Evolutionary conservation across 805 yeast genomes (phyloP), one percentile per base, ranked within the genome.

Genomic region (Sporopachydermia lactativora): DNA sequence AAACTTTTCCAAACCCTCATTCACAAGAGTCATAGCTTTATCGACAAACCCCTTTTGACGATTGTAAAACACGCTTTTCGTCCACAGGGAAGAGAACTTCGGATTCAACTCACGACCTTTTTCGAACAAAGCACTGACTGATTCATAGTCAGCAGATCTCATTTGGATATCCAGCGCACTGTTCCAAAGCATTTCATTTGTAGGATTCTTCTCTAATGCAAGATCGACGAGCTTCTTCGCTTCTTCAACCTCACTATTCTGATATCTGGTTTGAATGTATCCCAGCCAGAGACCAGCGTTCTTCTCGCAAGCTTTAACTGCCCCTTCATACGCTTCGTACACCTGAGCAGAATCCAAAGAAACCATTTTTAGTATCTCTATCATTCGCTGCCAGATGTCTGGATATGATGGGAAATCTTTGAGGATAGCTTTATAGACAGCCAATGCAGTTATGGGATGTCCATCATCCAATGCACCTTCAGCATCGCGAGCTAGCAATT

Each of bases 31-130:
- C 17, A 68, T 40, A 0, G 81, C 77, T 3, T 46, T 50, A 0
- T 60, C 60, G 14, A 40, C 18, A 2, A 62, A 44, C 2, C 52
- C 53, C 19, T 58, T 43, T 39, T 57, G 70, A 36, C 85, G 54
- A 35, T 70, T 62, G 24, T 75, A 61, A 14, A 67, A 65, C 2
- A 77, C 71, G 45, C 71, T 71, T 47, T 80, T 79, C 44, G 70
- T 67, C 77, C 82, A 81, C 41, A 77, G 57, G 11, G 36, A 18
- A 38, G 39, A 39, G n/a, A n/a, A n/a, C n/a, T n/a, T n/a, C 14
- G 34, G 37, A 15, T 43, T 40, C 14, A 36, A 41, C 3, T 39
- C 37, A 37, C 45, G 39, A 52, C 19, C 48, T 15, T 6, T 43
- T 42, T 24, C n/a, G 31, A 24, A 24, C n/a, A 24, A 24, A 24